Evolutionary conservation across 768 basidiomycete genomes (phyloP).

Genomic region (Pisolithus sp.): DNA sequence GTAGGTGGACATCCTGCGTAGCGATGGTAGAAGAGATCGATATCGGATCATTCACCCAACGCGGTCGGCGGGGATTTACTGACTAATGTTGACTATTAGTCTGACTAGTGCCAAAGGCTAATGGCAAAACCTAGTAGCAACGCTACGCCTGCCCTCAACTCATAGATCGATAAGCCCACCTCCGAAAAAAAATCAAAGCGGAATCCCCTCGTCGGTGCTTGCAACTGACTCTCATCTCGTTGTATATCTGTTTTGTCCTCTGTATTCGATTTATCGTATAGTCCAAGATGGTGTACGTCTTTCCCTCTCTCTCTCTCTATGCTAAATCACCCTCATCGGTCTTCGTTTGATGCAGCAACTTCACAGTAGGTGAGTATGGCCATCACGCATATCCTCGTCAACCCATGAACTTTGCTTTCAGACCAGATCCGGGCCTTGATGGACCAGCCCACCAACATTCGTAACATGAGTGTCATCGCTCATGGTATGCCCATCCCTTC

Average conservation of each 20-base stretch:
- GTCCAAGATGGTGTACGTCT: conserved; percentile 76
- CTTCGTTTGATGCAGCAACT: conserved; percentile 54
- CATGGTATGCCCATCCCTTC: conserved; percentile 54
- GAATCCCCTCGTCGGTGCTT: conserved; percentile 18
- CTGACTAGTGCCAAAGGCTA: background rate
- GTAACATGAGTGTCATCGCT: conserved; percentile 93
- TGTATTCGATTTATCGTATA: conserved; percentile 26
- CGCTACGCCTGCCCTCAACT: conserved; percentile 36
- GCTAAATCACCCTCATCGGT: conserved; percentile 25
- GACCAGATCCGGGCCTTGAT: conserved; percentile 86
- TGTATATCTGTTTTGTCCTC: conserved; percentile 14
- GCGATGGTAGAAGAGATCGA: conserved; percentile 16
- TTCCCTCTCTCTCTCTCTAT: conserved; percentile 4
- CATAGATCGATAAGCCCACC: conserved; percentile 37
- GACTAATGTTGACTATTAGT: background rate
- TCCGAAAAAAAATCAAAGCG: conserved; percentile 6
- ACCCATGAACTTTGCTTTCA: conserved; percentile 24
- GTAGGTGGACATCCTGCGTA: conserved; percentile 24
- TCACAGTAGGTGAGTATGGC: conserved; percentile 68
- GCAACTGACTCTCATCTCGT: conserved; percentile 15
- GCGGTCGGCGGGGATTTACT: no score
- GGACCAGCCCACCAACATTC: conserved; percentile 88
- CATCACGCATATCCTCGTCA: background rate
- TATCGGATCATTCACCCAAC: conserved; percentile 2
- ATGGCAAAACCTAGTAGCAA: background rate